These are phyloP conservation scores for Kazachstania bromeliacearum DNA, from an alignment of 805 yeast species.

Conservation along the genomic window DNA sequence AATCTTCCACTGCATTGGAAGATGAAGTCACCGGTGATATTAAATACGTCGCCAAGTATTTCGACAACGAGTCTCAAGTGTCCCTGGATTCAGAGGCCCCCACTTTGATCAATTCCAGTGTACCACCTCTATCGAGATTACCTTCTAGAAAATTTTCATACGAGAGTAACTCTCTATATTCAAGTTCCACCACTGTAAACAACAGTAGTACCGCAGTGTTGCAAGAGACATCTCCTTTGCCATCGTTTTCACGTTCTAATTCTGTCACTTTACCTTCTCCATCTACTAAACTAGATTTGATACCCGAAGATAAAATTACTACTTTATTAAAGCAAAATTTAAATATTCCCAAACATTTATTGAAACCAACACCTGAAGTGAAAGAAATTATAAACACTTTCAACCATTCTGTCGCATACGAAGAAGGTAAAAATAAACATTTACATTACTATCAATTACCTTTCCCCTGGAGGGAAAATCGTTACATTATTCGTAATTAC, in stretches of 20 bases:
- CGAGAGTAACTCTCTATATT: constrained; percentile 1
- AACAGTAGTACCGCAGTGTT: too few species aligned
- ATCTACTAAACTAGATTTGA: not conserved
- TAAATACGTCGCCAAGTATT: not conserved
- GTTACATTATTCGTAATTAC: constrained; percentile 75
- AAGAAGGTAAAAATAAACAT: constrained; percentile 36
- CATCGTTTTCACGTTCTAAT: constrained; percentile 1
- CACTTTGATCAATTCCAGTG: constrained; percentile 10
- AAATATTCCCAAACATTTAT: constrained; percentile 4
- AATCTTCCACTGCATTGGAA: not conserved
- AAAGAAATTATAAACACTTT: constrained; percentile 29
- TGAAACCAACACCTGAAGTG: constrained; percentile 3
- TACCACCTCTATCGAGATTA: not conserved
- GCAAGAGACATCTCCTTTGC: constrained; percentile 2
- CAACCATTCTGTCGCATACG: constrained; percentile 39
- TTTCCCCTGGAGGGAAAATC: constrained; percentile 86
- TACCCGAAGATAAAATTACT: constrained; percentile 1
- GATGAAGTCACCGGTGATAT: not conserved
- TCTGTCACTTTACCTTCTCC: constrained; percentile 1
- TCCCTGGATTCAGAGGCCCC: constrained; percentile 15
- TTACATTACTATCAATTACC: constrained; percentile 84
- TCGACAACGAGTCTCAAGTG: constrained; percentile 8
- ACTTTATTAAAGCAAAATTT: constrained; percentile 1
- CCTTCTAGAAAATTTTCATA: constrained; percentile 2
- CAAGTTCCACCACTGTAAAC: constrained; percentile 1